phyloP scores from a whole-genome alignment of 208 protist species.

The Entamoeba histolytica region DNA sequence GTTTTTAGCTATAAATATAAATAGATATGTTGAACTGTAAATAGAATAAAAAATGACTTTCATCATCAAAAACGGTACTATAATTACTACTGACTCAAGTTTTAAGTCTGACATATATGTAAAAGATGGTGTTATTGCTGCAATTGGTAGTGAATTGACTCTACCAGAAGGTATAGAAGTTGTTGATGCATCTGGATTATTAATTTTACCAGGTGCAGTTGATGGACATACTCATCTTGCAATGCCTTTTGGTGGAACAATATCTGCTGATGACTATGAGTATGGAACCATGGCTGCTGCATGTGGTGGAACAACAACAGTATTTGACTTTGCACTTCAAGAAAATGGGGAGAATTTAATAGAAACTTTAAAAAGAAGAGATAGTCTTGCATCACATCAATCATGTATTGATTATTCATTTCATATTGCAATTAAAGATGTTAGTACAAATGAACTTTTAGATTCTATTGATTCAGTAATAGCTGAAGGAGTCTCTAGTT shows the following conservation, averaged over 20 bases:
- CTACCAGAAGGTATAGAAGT: constrained; percentile 1
- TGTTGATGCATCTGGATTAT: constrained; percentile 36
- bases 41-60: neutral
- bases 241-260: constrained; percentile 49
- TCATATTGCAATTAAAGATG: constrained; percentile 43
- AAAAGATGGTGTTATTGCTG: constrained; percentile 36
- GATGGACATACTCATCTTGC: constrained; percentile 50
- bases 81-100: constrained; percentile 44
- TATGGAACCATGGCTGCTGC: constrained; percentile 48
- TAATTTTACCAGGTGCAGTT: constrained; percentile 48
- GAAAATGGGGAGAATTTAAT: constrained; percentile 36
- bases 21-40: too few species aligned
- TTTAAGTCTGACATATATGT: constrained; percentile 42
- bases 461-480: neutral
- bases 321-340: constrained; percentile 52
- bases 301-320: constrained; percentile 48
- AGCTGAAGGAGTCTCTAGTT: constrained; percentile 44
- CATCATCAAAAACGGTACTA: constrained; percentile 39
- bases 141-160: constrained; percentile 14
- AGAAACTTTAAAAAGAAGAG: constrained; percentile 41
- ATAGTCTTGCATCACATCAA: neutral
- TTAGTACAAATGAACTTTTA: neutral
- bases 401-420: constrained; percentile 14
- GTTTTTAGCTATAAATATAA: too few species aligned
- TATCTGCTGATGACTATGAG: constrained; percentile 50